These are phyloP conservation scores for Calonectria henricotiae DNA, from an alignment of 2,329 filamentous ascomycete genomes.

Conservation along the genomic window DNA sequence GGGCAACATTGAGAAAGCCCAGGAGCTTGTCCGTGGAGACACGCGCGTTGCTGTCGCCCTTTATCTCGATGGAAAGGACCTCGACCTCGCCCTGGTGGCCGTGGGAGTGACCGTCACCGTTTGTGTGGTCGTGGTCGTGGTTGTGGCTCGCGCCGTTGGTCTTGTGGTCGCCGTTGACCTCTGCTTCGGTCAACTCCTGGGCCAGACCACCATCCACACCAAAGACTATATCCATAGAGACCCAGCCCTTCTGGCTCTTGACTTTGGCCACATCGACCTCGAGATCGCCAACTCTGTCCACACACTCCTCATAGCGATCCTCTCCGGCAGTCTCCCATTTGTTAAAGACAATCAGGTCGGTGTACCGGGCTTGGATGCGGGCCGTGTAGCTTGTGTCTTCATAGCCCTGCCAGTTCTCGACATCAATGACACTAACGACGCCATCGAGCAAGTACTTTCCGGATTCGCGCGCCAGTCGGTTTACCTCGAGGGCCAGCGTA, in stretches of 20 bases:
- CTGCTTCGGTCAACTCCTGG: conserved; percentile 65
- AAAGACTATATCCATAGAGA: conserved; percentile 85
- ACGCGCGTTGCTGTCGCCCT: conserved; percentile 58
- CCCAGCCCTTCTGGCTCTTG: conserved; percentile 86
- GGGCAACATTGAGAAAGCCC: conserved; percentile 78
- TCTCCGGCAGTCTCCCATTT: conserved; percentile 90
- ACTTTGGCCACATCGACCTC: conserved; percentile 87
- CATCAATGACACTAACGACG: conserved; percentile 91
- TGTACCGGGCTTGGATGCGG: conserved; percentile 89
- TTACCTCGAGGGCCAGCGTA: conserved; percentile 92
- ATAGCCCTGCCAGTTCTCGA: conserved; percentile 96
- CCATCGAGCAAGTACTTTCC: conserved; percentile 84
- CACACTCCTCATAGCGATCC: conserved; percentile 81
- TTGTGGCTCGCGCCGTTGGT: conserved; percentile 58
- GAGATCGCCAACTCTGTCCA: conserved; percentile 85
- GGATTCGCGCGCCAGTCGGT: conserved; percentile 81
- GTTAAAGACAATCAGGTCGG: conserved; percentile 92
- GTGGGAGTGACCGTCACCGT: conserved; percentile 64
- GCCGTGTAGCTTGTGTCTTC: conserved; percentile 93
- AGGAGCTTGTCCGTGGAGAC: conserved; percentile 76
- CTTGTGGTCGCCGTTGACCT: conserved; percentile 49
- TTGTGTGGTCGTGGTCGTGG: conserved; percentile 57
- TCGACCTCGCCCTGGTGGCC: conserved; percentile 89
- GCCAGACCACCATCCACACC: conserved; percentile 90
- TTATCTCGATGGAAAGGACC: conserved; percentile 86